These are phyloP conservation scores for Alternaria metachromatica DNA, from an alignment of 2,329 filamentous ascomycete species.

Conservation along the genomic window DNA sequence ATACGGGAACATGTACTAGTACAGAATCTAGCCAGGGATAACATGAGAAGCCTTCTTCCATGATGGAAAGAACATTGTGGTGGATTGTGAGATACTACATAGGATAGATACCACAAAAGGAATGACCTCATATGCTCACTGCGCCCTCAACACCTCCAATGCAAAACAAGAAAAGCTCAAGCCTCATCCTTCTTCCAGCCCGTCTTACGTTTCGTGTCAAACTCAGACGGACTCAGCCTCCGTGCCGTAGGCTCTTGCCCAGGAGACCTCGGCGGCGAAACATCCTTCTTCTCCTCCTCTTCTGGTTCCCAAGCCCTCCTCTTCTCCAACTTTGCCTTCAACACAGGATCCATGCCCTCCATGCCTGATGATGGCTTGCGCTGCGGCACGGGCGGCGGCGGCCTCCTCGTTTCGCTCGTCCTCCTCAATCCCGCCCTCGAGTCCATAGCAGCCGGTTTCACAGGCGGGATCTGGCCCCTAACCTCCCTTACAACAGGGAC, in stretches of 20 bases:
- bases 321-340: constrained; percentile 14
- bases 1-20: background rate
- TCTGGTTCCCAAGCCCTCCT: constrained; percentile 13
- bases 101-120: background rate
- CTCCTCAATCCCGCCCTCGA: constrained; percentile 1
- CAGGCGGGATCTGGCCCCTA: constrained; percentile 7
- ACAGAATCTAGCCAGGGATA: background rate
- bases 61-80: background rate
- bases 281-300: constrained; percentile 5
- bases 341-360: constrained; percentile 9
- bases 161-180: background rate
- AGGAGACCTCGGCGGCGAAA: constrained; percentile 15
- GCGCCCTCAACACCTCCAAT: background rate
- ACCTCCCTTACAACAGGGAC: constrained; percentile 15
- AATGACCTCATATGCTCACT: background rate
- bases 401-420: background rate
- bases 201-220: constrained; percentile 15
- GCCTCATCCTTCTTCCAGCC: constrained; percentile 18
- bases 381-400: constrained; percentile 8
- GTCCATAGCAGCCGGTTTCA: constrained; percentile 1
- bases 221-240: constrained; percentile 5
- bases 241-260: constrained; percentile 4
- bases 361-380: background rate
- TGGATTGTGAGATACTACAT: background rate
- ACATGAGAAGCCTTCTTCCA: background rate